Base-by-base conservation (phyloP, 1,284 basidiomycete species). In the Cryptococcus sp. region DNA sequence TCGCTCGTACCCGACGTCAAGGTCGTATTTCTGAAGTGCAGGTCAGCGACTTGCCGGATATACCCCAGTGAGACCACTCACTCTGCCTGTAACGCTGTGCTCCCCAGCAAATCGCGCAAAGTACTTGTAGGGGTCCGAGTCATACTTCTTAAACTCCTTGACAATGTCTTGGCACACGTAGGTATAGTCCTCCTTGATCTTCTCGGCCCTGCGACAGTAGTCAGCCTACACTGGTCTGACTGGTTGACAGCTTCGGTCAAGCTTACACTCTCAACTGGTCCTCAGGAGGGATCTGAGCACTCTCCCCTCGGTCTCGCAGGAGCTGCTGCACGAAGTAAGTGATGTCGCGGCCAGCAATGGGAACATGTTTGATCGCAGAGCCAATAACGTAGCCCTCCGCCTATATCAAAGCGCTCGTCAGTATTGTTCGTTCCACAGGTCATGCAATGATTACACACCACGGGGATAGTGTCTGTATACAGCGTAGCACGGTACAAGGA, bases 161-260 rank as follows among this genome's bases (percentile, higher is more conserved):
- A 99, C 95, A 70, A 99, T 98, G 76, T 98, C 96, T 76, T 98
- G 94, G 76, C 96, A 98, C 44, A 98, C 93, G 74, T 99, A 99
- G 68, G 89, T 93, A 80, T 94, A 97, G 74, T 94, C 91, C 80
- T 98, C 96, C 80, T 98, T 99, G 71, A 99, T 91, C 78, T 87
- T 94, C 59, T 91, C 85, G 18, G 96, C 94, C 16, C 73, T 76
- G 46, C 23, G n/a, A 18, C 5, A 15, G n/a, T 8, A 12, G 52
- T 21, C 12, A 43, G 40, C 12, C 21, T 43, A 12, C 12, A n/a
- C 18, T 3, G 8, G 21, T 11, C 18, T 9, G 49, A 16, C 18
- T 24, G 37, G 12, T 3, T 18, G 23, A 16, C 16, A 3, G 23
- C n/a, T 8, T 33, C 11, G 12, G 36, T 24, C n/a, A 16, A 20